These are phyloP conservation scores for Bauhinia variegata DNA, from an alignment of 306 rosid genomes.

Conservation along the genomic window DNA sequence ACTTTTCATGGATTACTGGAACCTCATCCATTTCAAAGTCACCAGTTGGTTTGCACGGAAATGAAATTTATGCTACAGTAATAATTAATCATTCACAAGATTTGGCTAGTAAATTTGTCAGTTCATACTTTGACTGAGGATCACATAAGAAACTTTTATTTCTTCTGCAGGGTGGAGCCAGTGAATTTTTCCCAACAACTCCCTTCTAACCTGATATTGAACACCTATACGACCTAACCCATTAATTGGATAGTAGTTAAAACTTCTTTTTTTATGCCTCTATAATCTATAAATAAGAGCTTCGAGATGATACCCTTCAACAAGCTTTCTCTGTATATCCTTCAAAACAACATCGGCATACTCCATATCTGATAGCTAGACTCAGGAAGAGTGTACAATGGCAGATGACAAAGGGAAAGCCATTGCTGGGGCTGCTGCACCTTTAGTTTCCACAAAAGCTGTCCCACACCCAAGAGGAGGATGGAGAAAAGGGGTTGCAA, in stretches of 20 bases:
- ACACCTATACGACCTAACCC: conserved; percentile 31
- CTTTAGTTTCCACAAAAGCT: conserved; percentile 44
- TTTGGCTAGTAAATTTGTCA: conserved; percentile 28
- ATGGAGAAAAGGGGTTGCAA: conserved; percentile 53
- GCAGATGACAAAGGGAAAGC: conserved; percentile 51
- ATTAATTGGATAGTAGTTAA: conserved; percentile 21
- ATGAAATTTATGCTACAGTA: background rate
- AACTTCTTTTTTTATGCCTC: background rate
- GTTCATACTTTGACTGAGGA: conserved; percentile 1
- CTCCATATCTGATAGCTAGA: conserved; percentile 47
- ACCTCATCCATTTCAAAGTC: no score
- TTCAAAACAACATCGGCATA: conserved; percentile 12
- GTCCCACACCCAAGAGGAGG: conserved; percentile 32
- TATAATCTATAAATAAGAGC: conserved; percentile 7
- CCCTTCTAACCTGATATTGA: conserved; percentile 3
- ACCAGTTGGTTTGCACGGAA: no score
- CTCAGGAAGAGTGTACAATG: conserved; percentile 30
- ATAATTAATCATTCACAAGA: conserved; percentile 7
- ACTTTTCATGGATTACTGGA: no score
- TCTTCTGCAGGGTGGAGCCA: conserved; percentile 47
- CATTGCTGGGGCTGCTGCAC: conserved; percentile 24
- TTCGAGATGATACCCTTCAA: conserved; percentile 5
- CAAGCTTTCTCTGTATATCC: background rate
- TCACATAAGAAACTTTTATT: conserved; percentile 27
- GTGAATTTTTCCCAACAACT: conserved; percentile 47